phyloP scores from a whole-genome alignment of 2,329 filamentous ascomycete genomes.

The Aureobasidium namibiae region DNA sequence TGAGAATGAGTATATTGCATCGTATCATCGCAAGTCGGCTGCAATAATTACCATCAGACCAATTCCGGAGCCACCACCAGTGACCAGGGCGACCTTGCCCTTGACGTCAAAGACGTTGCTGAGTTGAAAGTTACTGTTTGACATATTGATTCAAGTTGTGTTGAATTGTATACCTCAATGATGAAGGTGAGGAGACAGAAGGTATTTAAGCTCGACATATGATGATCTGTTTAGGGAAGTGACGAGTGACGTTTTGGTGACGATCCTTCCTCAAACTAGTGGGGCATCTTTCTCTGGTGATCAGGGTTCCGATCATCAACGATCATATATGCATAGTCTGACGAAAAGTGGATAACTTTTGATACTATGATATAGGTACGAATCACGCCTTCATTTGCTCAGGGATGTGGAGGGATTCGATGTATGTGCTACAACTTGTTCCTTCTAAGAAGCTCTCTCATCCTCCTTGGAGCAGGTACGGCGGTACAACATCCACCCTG shows the following conservation, averaged over 20 bases:
- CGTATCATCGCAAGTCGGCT: constrained; percentile 23
- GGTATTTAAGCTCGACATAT: background rate
- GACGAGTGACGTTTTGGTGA: constrained; percentile 8
- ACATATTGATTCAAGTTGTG: background rate
- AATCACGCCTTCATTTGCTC: too few relatives aligned
- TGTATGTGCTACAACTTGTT: background rate
- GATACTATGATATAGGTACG: background rate
- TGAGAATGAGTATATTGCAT: background rate
- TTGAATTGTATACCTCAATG: background rate
- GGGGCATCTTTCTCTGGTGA: background rate
- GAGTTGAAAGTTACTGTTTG: constrained; percentile 22
- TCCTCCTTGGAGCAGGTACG: background rate
- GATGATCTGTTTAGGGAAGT: constrained; percentile 2
- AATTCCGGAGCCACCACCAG: constrained; percentile 39
- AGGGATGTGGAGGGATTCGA: background rate
- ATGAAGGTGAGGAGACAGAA: background rate
- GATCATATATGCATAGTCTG: background rate
- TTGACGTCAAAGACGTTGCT: constrained; percentile 31
- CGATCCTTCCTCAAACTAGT: background rate
- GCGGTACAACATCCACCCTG: background rate
- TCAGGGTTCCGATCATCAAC: background rate
- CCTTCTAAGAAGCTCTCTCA: background rate
- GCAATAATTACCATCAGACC: constrained; percentile 33
- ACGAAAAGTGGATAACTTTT: background rate
- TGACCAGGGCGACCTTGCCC: constrained; percentile 35